These are phyloP conservation scores for Ilyonectria mors-panacis DNA, from an alignment of 2,329 filamentous ascomycete genomes.

Conservation along the genomic window DNA sequence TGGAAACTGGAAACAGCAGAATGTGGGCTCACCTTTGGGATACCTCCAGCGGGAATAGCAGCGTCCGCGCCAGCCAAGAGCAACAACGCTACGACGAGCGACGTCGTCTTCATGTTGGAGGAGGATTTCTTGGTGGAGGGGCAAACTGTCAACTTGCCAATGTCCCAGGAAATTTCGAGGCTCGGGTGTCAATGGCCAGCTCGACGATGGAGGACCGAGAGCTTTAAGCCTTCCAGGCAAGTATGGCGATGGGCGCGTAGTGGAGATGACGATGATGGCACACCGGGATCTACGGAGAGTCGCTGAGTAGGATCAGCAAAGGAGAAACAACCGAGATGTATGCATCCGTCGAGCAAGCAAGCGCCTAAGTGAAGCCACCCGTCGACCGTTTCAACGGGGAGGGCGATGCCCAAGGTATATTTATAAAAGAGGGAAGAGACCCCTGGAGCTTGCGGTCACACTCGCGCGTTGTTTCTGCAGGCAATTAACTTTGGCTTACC, in stretches of 20 bases:
- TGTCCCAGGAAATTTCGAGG: background rate
- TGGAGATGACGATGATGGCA: background rate
- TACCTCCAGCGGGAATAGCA: conserved; percentile 29
- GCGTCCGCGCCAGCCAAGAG: conserved; percentile 51
- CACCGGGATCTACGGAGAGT: conserved; percentile 18
- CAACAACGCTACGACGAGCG: conserved; percentile 50
- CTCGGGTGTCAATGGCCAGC: background rate
- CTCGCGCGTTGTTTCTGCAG: background rate
- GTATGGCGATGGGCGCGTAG: background rate
- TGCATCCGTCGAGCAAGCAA: conserved; percentile 12
- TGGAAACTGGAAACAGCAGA: conserved; percentile 7
- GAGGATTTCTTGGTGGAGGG: background rate
- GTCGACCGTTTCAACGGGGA: conserved; percentile 5
- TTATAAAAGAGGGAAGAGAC: conserved; percentile 14
- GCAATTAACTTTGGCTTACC: background rate
- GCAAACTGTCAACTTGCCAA: background rate
- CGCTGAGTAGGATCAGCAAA: conserved; percentile 1
- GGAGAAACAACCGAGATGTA: background rate
- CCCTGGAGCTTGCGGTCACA: conserved; percentile 10
- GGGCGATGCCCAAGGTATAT: conserved; percentile 21
- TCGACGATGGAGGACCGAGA: background rate
- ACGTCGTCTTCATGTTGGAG: conserved; percentile 53
- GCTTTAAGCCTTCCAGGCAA: background rate
- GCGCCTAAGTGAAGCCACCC: conserved; percentile 5
- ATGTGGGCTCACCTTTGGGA: conserved; percentile 36